phyloP scores from a whole-genome alignment of 495 filamentous ascomycete genomes.

The Penicillium psychrofluorescens region DNA sequence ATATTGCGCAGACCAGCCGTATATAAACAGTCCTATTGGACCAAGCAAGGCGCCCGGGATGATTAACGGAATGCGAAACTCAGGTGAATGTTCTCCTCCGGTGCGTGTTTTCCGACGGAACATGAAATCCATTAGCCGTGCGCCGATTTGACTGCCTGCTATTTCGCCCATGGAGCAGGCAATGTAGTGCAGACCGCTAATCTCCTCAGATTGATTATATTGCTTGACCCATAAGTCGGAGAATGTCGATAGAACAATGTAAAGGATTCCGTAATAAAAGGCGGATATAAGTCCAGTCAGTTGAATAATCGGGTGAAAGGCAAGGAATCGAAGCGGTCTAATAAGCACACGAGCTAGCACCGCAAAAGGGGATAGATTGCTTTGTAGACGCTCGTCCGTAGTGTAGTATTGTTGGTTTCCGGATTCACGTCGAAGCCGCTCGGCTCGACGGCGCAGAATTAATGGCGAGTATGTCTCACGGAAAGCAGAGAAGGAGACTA shows the following conservation, averaged over 20 bases:
- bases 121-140: slow-evolving; percentile 46
- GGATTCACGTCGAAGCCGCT: slow-evolving; percentile 46
- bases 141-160: slow-evolving; percentile 46
- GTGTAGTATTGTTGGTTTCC: slow-evolving; percentile 36
- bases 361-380: slow-evolving; percentile 2
- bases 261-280: slow-evolving; percentile 59
- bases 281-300: slow-evolving; percentile 46
- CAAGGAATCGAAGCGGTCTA: slow-evolving; percentile 40
- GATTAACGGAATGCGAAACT: slow-evolving; percentile 1
- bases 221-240: slow-evolving; percentile 44
- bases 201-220: slow-evolving; percentile 46
- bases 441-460: slow-evolving; percentile 45
- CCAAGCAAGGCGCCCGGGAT: slow-evolving; percentile 5
- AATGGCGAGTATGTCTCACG: slow-evolving; percentile 55
- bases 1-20: slow-evolving; percentile 9
- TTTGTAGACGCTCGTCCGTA: slow-evolving; percentile 2
- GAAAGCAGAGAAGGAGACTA: slow-evolving; percentile 21
- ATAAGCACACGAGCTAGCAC: slow-evolving; percentile 27
- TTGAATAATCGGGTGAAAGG: slow-evolving; percentile 47
- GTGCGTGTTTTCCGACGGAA: slow-evolving; percentile 43
- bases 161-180: slow-evolving; percentile 55
- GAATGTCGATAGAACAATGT: slow-evolving; percentile 58
- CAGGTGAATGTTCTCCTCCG: slow-evolving; percentile 5
- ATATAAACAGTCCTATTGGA: slow-evolving; percentile 6
- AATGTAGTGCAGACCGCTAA: slow-evolving; percentile 56